These are phyloP conservation scores for Datura wrightii DNA, from an alignment of 257 asterid genomes.

Conservation along the genomic window DNA sequence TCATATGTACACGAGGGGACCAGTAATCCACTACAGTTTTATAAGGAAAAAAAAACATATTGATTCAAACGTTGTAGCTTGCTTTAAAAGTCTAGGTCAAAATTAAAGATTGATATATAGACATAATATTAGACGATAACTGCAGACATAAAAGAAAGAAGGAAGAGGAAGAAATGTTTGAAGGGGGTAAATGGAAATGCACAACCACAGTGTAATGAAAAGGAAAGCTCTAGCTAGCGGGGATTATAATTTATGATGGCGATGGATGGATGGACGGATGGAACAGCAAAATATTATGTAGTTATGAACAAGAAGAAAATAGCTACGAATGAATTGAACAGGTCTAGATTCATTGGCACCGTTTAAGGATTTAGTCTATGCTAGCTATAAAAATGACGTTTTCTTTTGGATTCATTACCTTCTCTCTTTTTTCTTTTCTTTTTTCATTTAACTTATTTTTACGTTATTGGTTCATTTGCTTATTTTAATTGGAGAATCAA, in stretches of 20 bases:
- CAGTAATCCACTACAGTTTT: conserved; percentile 5
- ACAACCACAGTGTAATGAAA: conserved; percentile 17
- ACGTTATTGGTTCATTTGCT: neutral
- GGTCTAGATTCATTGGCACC: conserved; percentile 48
- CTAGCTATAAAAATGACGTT: conserved; percentile 26
- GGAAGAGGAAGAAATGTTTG: neutral
- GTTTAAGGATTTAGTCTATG: conserved; percentile 35
- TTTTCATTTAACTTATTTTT: neutral
- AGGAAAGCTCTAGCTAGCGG: conserved; percentile 17
- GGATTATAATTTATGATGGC: neutral
- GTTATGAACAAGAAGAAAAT: neutral
- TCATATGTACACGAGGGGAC: conserved; percentile 38
- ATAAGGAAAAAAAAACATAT: neutral
- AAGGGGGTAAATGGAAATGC: neutral
- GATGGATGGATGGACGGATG: conserved; percentile 27
- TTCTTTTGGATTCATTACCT: conserved; percentile 28
- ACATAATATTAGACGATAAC: neutral
- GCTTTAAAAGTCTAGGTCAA: conserved; percentile 1
- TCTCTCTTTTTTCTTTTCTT: neutral
- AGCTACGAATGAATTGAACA: neutral
- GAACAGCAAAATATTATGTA: neutral
- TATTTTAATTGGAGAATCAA: neutral
- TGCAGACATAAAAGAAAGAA: conserved; percentile 3
- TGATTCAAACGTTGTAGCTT: neutral
- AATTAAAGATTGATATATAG: neutral